Evolutionary conservation across 176 grass and related monocot species (phyloP).

Genomic region (Phragmites australis): DNA sequence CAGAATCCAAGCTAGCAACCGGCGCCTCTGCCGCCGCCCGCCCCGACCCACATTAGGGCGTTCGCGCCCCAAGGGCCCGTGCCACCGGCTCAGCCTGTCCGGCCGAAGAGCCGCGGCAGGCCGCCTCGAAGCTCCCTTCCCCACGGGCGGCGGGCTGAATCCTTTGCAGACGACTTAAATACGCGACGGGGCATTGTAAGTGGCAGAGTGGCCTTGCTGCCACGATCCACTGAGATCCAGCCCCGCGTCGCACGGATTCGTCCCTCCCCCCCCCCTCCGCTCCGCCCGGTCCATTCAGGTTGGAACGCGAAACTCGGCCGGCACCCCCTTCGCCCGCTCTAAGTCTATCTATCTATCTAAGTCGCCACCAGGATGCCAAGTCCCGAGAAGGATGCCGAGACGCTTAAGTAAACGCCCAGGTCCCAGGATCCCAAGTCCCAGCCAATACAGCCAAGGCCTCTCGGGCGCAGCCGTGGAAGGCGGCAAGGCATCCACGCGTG

Average conservation of each 20-base stretch:
- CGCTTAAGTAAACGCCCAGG: too few relatives aligned
- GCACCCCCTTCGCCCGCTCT: too few relatives aligned
- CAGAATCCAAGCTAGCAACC: slow-evolving; percentile 60
- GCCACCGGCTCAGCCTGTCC: slow-evolving; percentile 13
- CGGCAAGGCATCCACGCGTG: too few relatives aligned
- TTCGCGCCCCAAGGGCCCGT: slow-evolving; percentile 21
- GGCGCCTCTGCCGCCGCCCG: slow-evolving; percentile 28
- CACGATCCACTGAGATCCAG: slow-evolving; percentile 60
- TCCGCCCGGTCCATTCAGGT: too few relatives aligned
- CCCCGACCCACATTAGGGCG: slow-evolving; percentile 27
- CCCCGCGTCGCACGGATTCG: slow-evolving; percentile 50
- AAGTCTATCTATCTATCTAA: too few relatives aligned
- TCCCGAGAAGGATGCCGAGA: too few relatives aligned
- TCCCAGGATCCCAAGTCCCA: too few relatives aligned
- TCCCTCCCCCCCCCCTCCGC: slow-evolving; percentile 45
- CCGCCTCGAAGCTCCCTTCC: slow-evolving; percentile 16
- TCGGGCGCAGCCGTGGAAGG: too few relatives aligned
- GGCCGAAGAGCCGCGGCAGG: neutral
- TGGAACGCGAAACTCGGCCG: too few relatives aligned
- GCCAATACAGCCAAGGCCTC: too few relatives aligned
- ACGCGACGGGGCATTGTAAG: slow-evolving; percentile 46
- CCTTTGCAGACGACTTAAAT: slow-evolving; percentile 56
- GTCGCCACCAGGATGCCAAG: too few relatives aligned
- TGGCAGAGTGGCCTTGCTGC: slow-evolving; percentile 65
- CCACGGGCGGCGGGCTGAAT: slow-evolving; percentile 37